Conservation (phyloP, 352 stramenopile species). For the Globisporangium nagaii region DNA sequence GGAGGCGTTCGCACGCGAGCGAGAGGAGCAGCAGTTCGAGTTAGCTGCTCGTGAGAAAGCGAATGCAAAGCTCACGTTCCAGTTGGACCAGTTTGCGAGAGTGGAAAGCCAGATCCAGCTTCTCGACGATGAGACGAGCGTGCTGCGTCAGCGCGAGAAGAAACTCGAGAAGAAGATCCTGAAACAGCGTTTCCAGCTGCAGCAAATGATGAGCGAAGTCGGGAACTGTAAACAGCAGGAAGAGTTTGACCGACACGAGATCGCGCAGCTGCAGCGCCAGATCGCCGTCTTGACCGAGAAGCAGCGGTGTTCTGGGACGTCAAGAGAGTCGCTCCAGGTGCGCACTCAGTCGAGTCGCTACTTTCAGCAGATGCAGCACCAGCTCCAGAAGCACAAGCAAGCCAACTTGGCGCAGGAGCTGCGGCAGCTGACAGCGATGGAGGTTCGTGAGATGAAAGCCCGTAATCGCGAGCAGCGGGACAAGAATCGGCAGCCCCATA, state of each 20-base stretch:
- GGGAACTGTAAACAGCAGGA: constrained; percentile 9
- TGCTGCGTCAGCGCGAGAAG: constrained; percentile 5
- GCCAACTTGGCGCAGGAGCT: constrained; percentile 26
- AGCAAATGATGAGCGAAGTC: constrained; percentile 18
- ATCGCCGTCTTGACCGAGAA: constrained; percentile 27
- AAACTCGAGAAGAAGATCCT: constrained; percentile 24
- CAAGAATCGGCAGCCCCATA: neutral
- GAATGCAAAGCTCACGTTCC: constrained; percentile 1
- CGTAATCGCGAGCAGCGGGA: constrained; percentile 11
- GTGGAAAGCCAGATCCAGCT: constrained; percentile 15
- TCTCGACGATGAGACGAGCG: constrained; percentile 12
- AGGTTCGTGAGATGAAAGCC: constrained; percentile 27
- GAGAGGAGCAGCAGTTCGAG: neutral
- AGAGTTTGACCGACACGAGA: constrained; percentile 18
- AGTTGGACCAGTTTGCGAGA: constrained; percentile 17
- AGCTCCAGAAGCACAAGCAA: constrained; percentile 27
- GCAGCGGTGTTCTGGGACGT: constrained; percentile 8
- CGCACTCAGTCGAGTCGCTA: constrained; percentile 9
- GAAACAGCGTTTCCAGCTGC: constrained; percentile 24
- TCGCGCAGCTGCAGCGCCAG: constrained; percentile 22
- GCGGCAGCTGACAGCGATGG: constrained; percentile 25
- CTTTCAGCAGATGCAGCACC: constrained; percentile 18
- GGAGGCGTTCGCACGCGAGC: neutral
- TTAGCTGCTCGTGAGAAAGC: constrained; percentile 2
- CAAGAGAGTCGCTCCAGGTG: neutral